Evolutionary conservation across 2,329 filamentous ascomycete species (phyloP).

Genomic region (Emmonsiellopsis sp.): DNA sequence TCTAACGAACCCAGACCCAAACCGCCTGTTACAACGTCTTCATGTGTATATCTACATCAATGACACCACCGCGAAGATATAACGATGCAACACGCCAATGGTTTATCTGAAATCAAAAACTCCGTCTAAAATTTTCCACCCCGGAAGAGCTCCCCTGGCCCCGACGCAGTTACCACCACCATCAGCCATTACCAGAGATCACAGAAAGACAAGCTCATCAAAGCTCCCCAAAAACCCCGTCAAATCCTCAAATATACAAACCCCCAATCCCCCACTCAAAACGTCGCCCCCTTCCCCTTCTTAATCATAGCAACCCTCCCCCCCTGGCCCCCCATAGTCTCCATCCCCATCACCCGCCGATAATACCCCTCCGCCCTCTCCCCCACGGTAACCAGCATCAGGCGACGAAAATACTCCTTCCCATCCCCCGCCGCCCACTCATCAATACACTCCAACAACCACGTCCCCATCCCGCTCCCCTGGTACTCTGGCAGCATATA

Average conservation of each 20-base stretch:
- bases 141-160: no score
- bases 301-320: slow-evolving; percentile 7
- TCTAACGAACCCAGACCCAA: no score
- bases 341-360: slow-evolving; percentile 9
- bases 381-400: slow-evolving; percentile 38
- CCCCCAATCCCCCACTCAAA: background rate
- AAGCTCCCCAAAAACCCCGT: no score
- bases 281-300: slow-evolving; percentile 3
- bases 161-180: no score
- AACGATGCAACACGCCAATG: no score
- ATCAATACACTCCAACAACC: slow-evolving; percentile 54
- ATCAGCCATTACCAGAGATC: no score
- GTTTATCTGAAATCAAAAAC: no score
- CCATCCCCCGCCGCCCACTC: slow-evolving; percentile 50
- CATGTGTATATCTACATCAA: no score
- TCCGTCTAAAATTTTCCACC: no score
- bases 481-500: slow-evolving; percentile 55
- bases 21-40: no score
- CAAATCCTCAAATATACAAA: background rate
- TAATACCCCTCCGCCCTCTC: slow-evolving; percentile 10
- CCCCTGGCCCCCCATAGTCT: slow-evolving; percentile 4
- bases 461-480: slow-evolving; percentile 53
- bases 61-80: no score
- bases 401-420: slow-evolving; percentile 52
- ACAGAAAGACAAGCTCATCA: no score